Percentiles rank a stretch among this genome's conserved stretches.
These are phyloP conservation scores for Neurospora sublineolata DNA, from an alignment of 495 filamentous ascomycete genomes.

Conservation along the genomic window DNA sequence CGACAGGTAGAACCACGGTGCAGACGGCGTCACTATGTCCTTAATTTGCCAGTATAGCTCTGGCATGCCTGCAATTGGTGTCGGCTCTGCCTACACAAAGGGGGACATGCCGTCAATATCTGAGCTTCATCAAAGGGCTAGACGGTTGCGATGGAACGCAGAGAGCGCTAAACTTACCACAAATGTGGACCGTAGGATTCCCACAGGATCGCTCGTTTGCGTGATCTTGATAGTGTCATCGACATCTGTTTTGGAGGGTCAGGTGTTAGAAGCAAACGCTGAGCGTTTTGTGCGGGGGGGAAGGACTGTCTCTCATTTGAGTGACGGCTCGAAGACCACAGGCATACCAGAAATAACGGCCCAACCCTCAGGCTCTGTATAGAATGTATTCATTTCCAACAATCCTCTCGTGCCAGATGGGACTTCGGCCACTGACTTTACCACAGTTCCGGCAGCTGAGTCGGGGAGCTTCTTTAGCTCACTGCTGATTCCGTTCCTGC, in stretches of 20 bases:
- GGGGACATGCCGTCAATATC: background rate
- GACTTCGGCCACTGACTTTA: slow-evolving; percentile 35
- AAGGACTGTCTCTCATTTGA: background rate
- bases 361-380: slow-evolving; percentile 73
- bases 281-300: background rate
- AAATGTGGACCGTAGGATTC: slow-evolving; percentile 76
- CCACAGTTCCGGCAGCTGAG: slow-evolving; percentile 26
- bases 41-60: slow-evolving; percentile 62
- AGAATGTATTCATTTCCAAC: slow-evolving; percentile 52
- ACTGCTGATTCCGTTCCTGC: slow-evolving; percentile 56
- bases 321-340: background rate
- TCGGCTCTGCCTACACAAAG: slow-evolving; percentile 33
- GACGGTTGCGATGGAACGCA: background rate
- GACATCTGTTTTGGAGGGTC: slow-evolving; percentile 45
- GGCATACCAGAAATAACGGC: slow-evolving; percentile 60
- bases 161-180: slow-evolving; percentile 32
- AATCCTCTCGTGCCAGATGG: slow-evolving; percentile 35
- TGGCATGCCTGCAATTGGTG: slow-evolving; percentile 69
- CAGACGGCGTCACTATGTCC: slow-evolving; percentile 37
- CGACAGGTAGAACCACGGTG: slow-evolving; percentile 86
- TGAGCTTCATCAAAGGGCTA: background rate
- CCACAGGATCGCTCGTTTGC: slow-evolving; percentile 62
- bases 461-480: slow-evolving; percentile 39
- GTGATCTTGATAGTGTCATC: slow-evolving; percentile 96
- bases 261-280: no score